Percentiles rank a stretch among this genome's conserved stretches.
Conservation (phyloP, 805 yeast genomes). For the Candida montana region DNA sequence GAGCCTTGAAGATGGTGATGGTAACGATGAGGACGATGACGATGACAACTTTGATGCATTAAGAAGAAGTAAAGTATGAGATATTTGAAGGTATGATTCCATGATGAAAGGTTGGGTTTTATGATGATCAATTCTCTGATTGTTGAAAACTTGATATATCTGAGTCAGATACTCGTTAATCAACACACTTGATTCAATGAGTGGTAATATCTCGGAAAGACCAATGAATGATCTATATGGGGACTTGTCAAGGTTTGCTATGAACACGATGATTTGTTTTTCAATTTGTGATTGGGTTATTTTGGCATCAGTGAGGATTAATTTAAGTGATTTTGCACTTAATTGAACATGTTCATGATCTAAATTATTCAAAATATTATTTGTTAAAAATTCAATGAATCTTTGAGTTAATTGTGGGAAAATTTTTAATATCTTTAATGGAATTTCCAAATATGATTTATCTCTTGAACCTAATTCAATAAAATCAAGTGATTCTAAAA, state of each 20-base stretch:
- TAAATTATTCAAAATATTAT: slow-evolving; percentile 28
- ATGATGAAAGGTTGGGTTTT: slow-evolving; percentile 18
- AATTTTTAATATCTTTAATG: slow-evolving; percentile 24
- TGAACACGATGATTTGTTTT: slow-evolving; percentile 5
- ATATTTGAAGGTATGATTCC: slow-evolving; percentile 23
- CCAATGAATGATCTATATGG: slow-evolving; percentile 19
- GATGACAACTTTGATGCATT: too few relatives aligned
- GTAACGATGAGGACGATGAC: too few relatives aligned
- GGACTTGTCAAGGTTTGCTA: slow-evolving; percentile 4
- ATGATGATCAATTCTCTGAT: slow-evolving; percentile 19
- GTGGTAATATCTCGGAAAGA: slow-evolving; percentile 16
- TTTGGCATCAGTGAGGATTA: slow-evolving; percentile 10
- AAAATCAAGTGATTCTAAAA: slow-evolving; percentile 59
- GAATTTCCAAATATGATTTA: slow-evolving; percentile 35
- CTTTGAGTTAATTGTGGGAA: slow-evolving; percentile 20
- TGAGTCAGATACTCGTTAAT: background rate
- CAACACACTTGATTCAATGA: background rate
- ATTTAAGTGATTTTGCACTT: slow-evolving; percentile 34
- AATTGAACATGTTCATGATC: slow-evolving; percentile 39
- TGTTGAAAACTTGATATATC: slow-evolving; percentile 3
- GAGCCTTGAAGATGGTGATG: background rate
- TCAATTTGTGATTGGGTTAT: background rate
- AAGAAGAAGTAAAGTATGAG: slow-evolving; percentile 10
- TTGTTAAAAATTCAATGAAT: slow-evolving; percentile 30
- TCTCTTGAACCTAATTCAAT: slow-evolving; percentile 39